Conservation (phyloP, 164 flowering plant species). For the Echeveria elegans region DNA sequence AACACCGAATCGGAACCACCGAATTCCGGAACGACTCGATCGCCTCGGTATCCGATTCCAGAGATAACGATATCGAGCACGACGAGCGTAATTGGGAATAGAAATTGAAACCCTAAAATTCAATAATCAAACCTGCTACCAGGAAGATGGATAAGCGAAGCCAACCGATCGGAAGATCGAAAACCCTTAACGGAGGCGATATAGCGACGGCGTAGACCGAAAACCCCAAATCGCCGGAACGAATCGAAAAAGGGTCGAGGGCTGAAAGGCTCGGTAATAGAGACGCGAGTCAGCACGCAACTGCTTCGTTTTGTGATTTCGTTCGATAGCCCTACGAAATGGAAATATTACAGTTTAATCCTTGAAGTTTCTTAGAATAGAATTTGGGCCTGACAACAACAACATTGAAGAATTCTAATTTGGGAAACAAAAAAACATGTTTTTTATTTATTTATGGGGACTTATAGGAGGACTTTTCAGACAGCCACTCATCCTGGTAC, state of each 20-base stretch:
- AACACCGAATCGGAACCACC: too few species aligned
- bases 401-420: neutral
- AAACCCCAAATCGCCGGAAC: constrained; percentile 1
- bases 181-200: neutral
- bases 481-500: too few species aligned
- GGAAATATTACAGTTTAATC: neutral
- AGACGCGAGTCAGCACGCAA: neutral
- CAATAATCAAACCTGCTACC: neutral
- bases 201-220: neutral
- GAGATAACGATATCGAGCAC: too few species aligned
- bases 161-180: neutral
- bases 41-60: too few species aligned
- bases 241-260: neutral
- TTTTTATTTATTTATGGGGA: too few species aligned
- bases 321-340: neutral
- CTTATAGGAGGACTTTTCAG: too few species aligned
- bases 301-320: constrained; percentile 1
- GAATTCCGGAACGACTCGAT: too few species aligned
- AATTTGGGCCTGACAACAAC: neutral
- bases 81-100: too few species aligned
- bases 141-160: neutral
- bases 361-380: neutral
- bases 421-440: neutral
- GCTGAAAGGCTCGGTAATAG: neutral
- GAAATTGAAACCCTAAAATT: neutral